A percentile compares a stretch with the other conserved stretches of the same genome.
These are phyloP conservation scores for Candida taoyuanica DNA, from an alignment of 805 yeast genomes.

Conservation along the genomic window DNA sequence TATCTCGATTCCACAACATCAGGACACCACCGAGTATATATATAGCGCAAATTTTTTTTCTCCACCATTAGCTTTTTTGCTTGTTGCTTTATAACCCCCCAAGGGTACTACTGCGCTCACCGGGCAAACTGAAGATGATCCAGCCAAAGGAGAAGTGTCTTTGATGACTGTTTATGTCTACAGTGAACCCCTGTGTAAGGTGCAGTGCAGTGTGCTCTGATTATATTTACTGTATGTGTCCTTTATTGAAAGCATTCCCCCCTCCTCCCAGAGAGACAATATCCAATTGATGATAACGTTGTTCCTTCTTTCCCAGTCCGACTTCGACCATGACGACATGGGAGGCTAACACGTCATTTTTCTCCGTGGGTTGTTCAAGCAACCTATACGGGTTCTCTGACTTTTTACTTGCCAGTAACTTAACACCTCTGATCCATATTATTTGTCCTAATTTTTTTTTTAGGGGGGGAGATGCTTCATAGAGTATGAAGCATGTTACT, in stretches of 20 bases:
- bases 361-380: conserved; percentile 28
- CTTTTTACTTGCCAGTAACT: conserved; percentile 87
- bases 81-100: too few relatives aligned
- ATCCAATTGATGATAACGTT: conserved; percentile 39
- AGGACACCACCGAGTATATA: too few relatives aligned
- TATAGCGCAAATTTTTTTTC: background rate
- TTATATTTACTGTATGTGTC: conserved; percentile 3
- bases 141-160: too few relatives aligned
- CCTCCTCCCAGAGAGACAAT: background rate
- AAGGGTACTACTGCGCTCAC: too few relatives aligned
- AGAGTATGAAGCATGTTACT: background rate
- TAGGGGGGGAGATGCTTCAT: background rate
- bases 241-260: background rate
- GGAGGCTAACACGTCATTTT: conserved; percentile 36
- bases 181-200: too few relatives aligned
- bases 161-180: too few relatives aligned
- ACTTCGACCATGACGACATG: conserved; percentile 90
- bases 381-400: conserved; percentile 34
- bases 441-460: conserved; percentile 2
- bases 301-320: conserved; percentile 91
- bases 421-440: conserved; percentile 50
- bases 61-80: background rate
- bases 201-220: too few relatives aligned
- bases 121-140: too few relatives aligned
- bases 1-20: too few relatives aligned